Conservation (phyloP, 2,329 filamentous ascomycete species). For the Aspergillus thermomutatus region DNA sequence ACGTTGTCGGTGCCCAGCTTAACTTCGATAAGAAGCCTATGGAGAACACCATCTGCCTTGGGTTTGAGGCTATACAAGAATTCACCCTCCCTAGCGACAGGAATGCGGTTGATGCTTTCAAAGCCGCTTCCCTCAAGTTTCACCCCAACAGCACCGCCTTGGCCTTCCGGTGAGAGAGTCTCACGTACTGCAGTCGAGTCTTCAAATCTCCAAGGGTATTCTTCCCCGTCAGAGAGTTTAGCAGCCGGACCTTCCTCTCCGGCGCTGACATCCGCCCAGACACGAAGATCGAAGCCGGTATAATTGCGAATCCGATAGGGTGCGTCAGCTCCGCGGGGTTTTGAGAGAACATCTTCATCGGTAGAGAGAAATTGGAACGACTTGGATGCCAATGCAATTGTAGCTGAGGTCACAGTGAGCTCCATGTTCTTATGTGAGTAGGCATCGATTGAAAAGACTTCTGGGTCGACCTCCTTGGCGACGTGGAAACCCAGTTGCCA, state of each 20-base stretch:
- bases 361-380: constrained; percentile 85
- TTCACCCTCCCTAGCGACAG: constrained; percentile 92
- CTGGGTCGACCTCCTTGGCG: constrained; percentile 70
- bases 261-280: constrained; percentile 75
- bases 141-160: constrained; percentile 73
- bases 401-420: constrained; percentile 86
- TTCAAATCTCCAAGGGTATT: constrained; percentile 94
- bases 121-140: constrained; percentile 92
- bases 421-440: constrained; percentile 89
- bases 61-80: constrained; percentile 84
- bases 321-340: constrained; percentile 84
- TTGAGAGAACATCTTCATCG: constrained; percentile 87
- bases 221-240: constrained; percentile 81
- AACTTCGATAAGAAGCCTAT: constrained; percentile 89
- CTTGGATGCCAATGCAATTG: constrained; percentile 88
- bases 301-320: constrained; percentile 94
- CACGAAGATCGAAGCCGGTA: constrained; percentile 83
- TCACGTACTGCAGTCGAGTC: constrained; percentile 96
- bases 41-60: constrained; percentile 77
- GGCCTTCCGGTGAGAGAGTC: constrained; percentile 79
- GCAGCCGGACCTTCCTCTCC: constrained; percentile 65
- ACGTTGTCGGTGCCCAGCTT: constrained; percentile 90
- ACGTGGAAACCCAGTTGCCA: constrained; percentile 94
- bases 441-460: constrained; percentile 76
- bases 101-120: constrained; percentile 81